Evolutionary conservation across 1,284 basidiomycete species (phyloP).

Genomic region (Nidula niveotomentosa): DNA sequence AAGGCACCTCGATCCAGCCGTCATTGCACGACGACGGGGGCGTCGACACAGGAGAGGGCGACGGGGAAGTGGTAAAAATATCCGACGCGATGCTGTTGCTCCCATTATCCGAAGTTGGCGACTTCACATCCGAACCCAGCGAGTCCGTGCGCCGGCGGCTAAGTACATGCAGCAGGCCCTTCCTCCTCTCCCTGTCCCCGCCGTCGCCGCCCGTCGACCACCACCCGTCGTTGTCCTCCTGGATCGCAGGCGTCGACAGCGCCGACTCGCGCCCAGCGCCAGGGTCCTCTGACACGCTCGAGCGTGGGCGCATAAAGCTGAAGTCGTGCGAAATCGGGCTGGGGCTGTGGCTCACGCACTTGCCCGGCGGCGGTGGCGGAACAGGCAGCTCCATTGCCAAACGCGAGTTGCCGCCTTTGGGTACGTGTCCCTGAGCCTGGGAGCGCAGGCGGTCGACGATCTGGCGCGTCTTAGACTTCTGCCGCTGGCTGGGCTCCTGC

Average conservation of each 20-base stretch:
- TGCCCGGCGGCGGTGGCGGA: not conserved
- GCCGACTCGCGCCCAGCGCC: slow-evolving; percentile 21
- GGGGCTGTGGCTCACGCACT: slow-evolving; percentile 27
- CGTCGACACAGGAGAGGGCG: slow-evolving; percentile 16
- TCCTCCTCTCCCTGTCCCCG: slow-evolving; percentile 30
- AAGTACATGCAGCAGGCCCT: slow-evolving; percentile 37
- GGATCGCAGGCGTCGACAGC: slow-evolving; percentile 21
- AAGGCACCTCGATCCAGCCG: slow-evolving; percentile 20
- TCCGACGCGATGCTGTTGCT: not conserved
- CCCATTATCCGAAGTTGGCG: slow-evolving; percentile 2
- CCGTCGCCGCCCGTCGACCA: slow-evolving; percentile 13
- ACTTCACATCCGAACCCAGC: slow-evolving; percentile 20
- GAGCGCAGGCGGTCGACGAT: slow-evolving; percentile 44
- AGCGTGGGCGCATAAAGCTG: slow-evolving; percentile 22
- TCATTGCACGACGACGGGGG: slow-evolving; percentile 13
- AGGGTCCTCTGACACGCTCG: slow-evolving; percentile 30
- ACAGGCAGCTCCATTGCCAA: too few relatives aligned
- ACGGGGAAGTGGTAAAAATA: slow-evolving; percentile 6
- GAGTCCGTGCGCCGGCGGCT: slow-evolving; percentile 37
- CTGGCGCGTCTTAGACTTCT: slow-evolving; percentile 44
- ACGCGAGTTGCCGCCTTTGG: too few relatives aligned
- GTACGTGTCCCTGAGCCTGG: slow-evolving; percentile 3
- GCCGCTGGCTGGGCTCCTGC: slow-evolving; percentile 30
- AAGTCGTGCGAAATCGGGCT: slow-evolving; percentile 29
- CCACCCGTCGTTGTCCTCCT: slow-evolving; percentile 39